Evolutionary conservation across 225 moss, liverwort and hornwort species (phyloP).

Genomic region (Asterella californica): DNA sequence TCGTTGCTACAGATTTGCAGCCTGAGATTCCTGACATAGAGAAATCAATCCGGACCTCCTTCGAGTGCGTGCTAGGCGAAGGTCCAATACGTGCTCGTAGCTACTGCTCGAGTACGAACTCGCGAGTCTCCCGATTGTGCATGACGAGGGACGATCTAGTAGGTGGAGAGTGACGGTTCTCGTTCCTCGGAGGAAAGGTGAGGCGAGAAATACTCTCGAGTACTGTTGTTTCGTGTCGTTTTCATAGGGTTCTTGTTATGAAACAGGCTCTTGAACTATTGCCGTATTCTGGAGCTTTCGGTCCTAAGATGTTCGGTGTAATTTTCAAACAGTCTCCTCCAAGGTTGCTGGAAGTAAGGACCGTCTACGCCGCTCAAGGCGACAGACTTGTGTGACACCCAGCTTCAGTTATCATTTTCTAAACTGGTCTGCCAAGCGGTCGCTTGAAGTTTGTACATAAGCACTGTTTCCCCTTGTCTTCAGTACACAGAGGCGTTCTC

Average conservation of each 20-base stretch:
- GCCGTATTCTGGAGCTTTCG: background rate
- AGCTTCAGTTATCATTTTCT: background rate
- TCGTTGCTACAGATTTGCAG: background rate
- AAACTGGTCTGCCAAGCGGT: background rate
- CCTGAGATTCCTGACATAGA: background rate
- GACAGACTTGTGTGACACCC: background rate
- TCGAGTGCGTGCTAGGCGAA: background rate
- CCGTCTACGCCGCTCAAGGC: background rate
- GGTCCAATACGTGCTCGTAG: background rate
- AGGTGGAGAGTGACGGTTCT: background rate
- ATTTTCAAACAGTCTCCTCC: background rate
- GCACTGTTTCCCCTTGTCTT: background rate
- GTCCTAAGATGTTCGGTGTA: background rate
- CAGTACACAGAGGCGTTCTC: background rate
- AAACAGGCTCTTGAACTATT: background rate
- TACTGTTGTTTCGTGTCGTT: background rate
- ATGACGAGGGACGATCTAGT: background rate
- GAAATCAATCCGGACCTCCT: background rate
- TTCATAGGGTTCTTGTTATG: background rate
- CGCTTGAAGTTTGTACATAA: background rate
- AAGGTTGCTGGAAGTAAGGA: background rate
- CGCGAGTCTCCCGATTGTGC: background rate
- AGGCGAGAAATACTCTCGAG: background rate
- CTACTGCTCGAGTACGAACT: background rate
- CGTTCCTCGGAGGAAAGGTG: background rate